Percentiles rank a stretch among this genome's conserved stretches.
Evolutionary conservation across 495 filamentous ascomycete genomes (phyloP).

Genomic region (Rostrohypoxylon terebratum): DNA sequence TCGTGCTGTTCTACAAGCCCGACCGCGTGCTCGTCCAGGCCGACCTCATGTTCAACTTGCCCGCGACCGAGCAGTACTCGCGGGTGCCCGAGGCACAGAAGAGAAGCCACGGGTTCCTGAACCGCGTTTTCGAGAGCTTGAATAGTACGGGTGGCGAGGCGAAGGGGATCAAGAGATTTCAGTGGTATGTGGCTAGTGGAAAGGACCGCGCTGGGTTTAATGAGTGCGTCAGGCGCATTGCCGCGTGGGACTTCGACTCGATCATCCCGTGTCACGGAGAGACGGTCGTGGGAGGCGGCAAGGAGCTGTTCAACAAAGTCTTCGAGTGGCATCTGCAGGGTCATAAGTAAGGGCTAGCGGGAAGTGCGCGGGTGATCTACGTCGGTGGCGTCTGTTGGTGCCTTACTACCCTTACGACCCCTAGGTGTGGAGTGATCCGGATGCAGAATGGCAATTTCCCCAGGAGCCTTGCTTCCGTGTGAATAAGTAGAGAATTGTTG

Average conservation of each 20-base stretch:
- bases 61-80: slow-evolving; percentile 88
- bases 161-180: slow-evolving; percentile 80
- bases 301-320: slow-evolving; percentile 81
- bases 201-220: slow-evolving; percentile 76
- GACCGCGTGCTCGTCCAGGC: slow-evolving; percentile 87
- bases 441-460: neutral
- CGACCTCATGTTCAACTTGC: slow-evolving; percentile 92
- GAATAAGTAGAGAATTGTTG: neutral
- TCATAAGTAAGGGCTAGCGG: slow-evolving; percentile 50
- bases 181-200: slow-evolving; percentile 80
- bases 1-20: slow-evolving; percentile 87
- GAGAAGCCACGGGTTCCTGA: slow-evolving; percentile 68
- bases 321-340: slow-evolving; percentile 85
- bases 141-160: slow-evolving; percentile 72
- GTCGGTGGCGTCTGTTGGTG: neutral
- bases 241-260: slow-evolving; percentile 85
- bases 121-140: slow-evolving; percentile 69
- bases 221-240: slow-evolving; percentile 74
- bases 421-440: neutral
- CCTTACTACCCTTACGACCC: neutral
- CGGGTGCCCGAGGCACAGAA: slow-evolving; percentile 63
- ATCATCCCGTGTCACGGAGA: slow-evolving; percentile 96
- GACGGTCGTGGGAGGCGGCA: slow-evolving; percentile 80
- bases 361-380: neutral
- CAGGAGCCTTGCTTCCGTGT: neutral